phyloP scores from a whole-genome alignment of 1,284 basidiomycete genomes.

The Malassezia arunalokei region DNA sequence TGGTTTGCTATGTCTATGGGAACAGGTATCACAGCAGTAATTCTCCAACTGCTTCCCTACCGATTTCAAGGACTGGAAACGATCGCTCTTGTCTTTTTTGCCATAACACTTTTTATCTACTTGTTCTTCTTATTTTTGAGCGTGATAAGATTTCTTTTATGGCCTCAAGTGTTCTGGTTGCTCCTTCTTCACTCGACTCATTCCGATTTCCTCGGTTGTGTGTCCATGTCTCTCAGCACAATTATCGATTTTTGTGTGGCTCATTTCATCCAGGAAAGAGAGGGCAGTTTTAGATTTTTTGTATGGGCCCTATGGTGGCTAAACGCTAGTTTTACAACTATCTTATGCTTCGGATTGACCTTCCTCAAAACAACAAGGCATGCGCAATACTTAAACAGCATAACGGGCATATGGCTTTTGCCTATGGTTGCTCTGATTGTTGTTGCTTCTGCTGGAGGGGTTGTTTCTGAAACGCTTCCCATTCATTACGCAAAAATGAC shows the following conservation, averaged over 20 bases:
- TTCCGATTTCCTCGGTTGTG: conserved; percentile 58
- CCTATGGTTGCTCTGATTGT: conserved; percentile 63
- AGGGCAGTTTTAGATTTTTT: conserved; percentile 52
- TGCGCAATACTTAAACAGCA: conserved; percentile 51
- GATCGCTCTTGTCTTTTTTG: conserved; percentile 53
- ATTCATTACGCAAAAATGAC: conserved; percentile 53
- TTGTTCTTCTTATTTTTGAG: conserved; percentile 50
- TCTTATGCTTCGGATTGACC: conserved; percentile 57
- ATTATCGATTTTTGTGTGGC: conserved; percentile 54
- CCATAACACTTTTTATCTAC: conserved; percentile 59
- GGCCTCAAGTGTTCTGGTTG: conserved; percentile 53
- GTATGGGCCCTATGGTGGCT: conserved; percentile 66
- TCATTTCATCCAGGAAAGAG: conserved; percentile 50
- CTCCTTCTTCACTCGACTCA: conserved; percentile 57
- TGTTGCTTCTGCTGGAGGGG: conserved; percentile 56
- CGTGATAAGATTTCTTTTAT: conserved; percentile 52
- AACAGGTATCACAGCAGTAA: conserved; percentile 49
- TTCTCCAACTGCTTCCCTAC: conserved; percentile 50
- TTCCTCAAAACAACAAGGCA: conserved; percentile 61
- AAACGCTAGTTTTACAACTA: conserved; percentile 54
- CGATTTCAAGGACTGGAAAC: conserved; percentile 46
- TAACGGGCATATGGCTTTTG: conserved; percentile 49
- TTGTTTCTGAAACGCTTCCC: conserved; percentile 53
- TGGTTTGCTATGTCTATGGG: conserved; percentile 47
- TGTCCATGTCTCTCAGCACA: conserved; percentile 61